Evolutionary conservation across 352 stramenopile species (phyloP), one percentile per base, ranked within the genome.

Genomic region (Paralagenidium karlingii): DNA sequence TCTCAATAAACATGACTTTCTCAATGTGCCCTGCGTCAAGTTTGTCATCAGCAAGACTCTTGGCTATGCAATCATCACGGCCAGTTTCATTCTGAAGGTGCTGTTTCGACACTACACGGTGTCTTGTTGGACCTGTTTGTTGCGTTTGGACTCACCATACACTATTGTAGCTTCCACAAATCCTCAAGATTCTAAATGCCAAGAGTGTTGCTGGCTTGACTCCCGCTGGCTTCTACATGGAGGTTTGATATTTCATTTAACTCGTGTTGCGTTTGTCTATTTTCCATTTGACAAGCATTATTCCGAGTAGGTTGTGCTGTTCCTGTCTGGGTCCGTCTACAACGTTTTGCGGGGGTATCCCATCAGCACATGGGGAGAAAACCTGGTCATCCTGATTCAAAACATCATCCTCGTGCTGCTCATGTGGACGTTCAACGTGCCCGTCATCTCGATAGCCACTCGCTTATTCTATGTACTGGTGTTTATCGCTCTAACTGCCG

Each of bases 171-270:
- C 46, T 94, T 36, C 80, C 80, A 30, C 80, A 94, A 50, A 94
- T 94, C 55, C 55, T 94, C 42, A 94, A 94, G 64, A 91, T 94
- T 43, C 15, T 91, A 19, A 40, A 49, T 6, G 79, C 73, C 16
- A 81, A 70, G 39, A 73, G 88, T 38, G 80, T 91, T 32, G 89
- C 77, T 32, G 80, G 80, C 0, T 62, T 94, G 39, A 94, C 73
- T 19, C 77, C 78, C 7, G 60, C 73, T 24, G 84, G 74, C 22
- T 94, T 94, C 55, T 94, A 94, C 68, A 80, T 94, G 60, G 80
- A 94, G 29, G 74, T 9, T 9, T 31, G 27, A 31, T 31, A 13
- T 13, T n/a, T n/a, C n/a, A n/a, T n/a, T n/a, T n/a, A n/a, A n/a
- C n/a, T n/a, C n/a, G n/a, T n/a, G n/a, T n/a, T n/a, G n/a, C n/a